These are phyloP conservation scores for Lactarius quietus DNA, from an alignment of 768 basidiomycete genomes.

Conservation along the genomic window DNA sequence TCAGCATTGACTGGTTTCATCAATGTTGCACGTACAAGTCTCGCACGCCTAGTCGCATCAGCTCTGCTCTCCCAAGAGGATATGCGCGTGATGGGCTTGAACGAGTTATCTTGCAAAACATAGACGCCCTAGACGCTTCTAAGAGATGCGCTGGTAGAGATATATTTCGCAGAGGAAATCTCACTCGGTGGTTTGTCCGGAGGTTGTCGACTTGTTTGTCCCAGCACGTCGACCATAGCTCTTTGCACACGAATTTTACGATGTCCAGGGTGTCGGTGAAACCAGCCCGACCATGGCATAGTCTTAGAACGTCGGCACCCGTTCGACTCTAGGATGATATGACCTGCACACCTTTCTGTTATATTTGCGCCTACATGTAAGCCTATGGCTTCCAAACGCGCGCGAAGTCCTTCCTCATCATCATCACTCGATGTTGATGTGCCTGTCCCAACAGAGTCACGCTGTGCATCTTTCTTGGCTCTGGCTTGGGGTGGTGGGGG, in stretches of 20 bases:
- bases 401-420: conserved; percentile 67
- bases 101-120: conserved; percentile 87
- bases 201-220: conserved; percentile 96
- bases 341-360: conserved; percentile 64
- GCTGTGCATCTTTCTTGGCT: conserved; percentile 37
- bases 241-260: conserved; percentile 96
- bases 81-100: conserved; percentile 78
- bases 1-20: not conserved
- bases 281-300: conserved; percentile 70
- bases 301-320: conserved; percentile 39
- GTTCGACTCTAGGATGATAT: not conserved
- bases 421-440: conserved; percentile 43
- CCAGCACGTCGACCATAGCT: conserved; percentile 89
- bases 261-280: conserved; percentile 84
- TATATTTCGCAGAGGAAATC: conserved; percentile 27
- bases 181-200: conserved; percentile 88
- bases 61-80: conserved; percentile 78
- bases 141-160: not conserved
- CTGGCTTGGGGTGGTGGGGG: conserved; percentile 41
- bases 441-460: conserved; percentile 38
- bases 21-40: conserved; percentile 47
- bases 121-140: conserved; percentile 68
- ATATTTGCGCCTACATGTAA: conserved; percentile 83
- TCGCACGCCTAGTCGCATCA: conserved; percentile 68
- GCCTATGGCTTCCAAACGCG: conserved; percentile 78